Base-by-base conservation (phyloP, 495 filamentous ascomycete genomes). In the Podospora pseudoanserina region DNA sequence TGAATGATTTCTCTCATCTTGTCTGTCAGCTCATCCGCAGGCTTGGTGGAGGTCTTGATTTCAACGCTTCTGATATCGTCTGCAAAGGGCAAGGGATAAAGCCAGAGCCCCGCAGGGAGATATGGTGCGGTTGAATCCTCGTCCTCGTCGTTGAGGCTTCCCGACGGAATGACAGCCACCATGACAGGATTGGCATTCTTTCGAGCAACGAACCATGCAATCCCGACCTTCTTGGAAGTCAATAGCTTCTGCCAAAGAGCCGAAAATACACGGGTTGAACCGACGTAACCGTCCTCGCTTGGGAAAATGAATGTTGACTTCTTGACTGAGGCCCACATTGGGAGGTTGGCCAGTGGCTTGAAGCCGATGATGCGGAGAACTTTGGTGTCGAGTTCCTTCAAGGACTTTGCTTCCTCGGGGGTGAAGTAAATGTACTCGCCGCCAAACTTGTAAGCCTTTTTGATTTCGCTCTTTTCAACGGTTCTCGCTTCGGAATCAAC, bases 371-470 rank as follows among this genome's bases (percentile, higher is more conserved):
- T 90, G 6, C 94, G 89, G 67, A 99, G 89, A 34, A 89, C 91
- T 16, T 92, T 92, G 56, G 55, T 58, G 13, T 73, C 82, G 73
- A 97, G 94, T 67, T 91, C 78, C 55, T 90, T 87, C 68, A 99
- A 81, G 18, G 83, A 79, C 67, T 89, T 88, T 66, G 91, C 85
- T 76, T 98, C 95, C 39, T 97, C 93, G 2, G 86, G 82, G 2
- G 87, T 89, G 78, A 99, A 99, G 20, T 89, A 80, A 57, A 99
- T 87, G 63, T 93, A 91, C 70, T 97, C 92, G 20, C 92, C 93
- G 34, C 94, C 96, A 71, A 97, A 98, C 72, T 94, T 97, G 81
- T 94, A 99, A 0, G 94, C 96, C 73, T 96, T 97, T 65, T 90
- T 88, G 49, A 97, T 86, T 68, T 97, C 92, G 9, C 77, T 77